Evolutionary conservation across 768 basidiomycete genomes (phyloP).

Genomic region (Xanthoconium stramineum): DNA sequence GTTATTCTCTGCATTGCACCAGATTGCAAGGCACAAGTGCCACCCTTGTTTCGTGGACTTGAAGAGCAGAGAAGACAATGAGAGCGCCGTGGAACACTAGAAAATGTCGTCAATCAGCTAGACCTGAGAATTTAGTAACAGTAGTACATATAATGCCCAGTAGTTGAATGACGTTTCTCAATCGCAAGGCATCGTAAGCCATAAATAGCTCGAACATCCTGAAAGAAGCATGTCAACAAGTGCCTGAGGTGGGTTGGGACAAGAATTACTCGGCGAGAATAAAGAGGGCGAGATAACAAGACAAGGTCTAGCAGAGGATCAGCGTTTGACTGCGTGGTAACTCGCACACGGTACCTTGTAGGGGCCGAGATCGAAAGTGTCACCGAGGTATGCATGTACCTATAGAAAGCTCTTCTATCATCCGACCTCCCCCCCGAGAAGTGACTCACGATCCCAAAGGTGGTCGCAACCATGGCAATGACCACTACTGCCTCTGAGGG

Average conservation of each 20-base stretch:
- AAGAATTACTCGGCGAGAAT: slow-evolving; percentile 70
- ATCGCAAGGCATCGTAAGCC: slow-evolving; percentile 77
- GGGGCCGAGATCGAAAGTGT: slow-evolving; percentile 16
- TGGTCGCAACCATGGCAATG: slow-evolving; percentile 68
- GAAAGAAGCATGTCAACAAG: slow-evolving; percentile 4
- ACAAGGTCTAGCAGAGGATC: slow-evolving; percentile 53
- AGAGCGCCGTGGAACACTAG: slow-evolving; percentile 71
- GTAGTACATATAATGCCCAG: slow-evolving; percentile 64
- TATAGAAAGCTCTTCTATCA: slow-evolving; percentile 24
- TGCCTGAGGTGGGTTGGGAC: neutral
- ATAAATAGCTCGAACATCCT: slow-evolving; percentile 80
- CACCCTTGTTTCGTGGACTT: slow-evolving; percentile 68
- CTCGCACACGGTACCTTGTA: slow-evolving; percentile 48
- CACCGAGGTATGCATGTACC: slow-evolving; percentile 43
- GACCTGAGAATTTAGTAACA: neutral
- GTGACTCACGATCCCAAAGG: slow-evolving; percentile 58
- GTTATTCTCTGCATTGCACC: slow-evolving; percentile 47
- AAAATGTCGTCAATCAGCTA: slow-evolving; percentile 4
- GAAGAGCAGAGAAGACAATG: slow-evolving; percentile 69
- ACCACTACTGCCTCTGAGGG: slow-evolving; percentile 70
- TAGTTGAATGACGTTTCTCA: slow-evolving; percentile 78
- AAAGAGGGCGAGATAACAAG: slow-evolving; percentile 84
- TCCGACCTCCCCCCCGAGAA: neutral
- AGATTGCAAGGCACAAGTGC: slow-evolving; percentile 45
- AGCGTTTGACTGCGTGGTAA: slow-evolving; percentile 1